phyloP scores from a whole-genome alignment of 169 alveolate species.

The Ophryocystis elektroscirrha region DNA sequence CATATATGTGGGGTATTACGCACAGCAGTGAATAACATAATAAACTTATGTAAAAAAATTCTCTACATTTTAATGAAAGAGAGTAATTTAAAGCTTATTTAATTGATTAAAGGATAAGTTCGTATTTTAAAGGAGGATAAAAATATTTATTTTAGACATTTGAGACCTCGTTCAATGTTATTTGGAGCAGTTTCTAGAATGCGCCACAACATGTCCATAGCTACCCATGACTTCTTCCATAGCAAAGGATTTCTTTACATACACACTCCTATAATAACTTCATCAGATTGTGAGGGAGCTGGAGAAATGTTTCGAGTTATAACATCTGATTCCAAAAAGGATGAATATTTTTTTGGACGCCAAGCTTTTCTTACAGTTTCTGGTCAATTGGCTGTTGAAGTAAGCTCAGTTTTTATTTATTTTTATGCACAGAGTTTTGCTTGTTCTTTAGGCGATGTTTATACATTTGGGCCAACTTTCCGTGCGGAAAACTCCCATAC shows the following conservation, averaged over 20 bases:
- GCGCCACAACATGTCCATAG: constrained; percentile 72
- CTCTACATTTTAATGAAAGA: not conserved
- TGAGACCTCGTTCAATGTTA: not conserved
- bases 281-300: constrained; percentile 99
- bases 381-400: constrained; percentile 64
- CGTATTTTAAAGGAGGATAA: not conserved
- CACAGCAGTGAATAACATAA: constrained; percentile 78
- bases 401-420: no score
- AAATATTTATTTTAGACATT: not conserved
- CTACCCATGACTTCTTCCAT: constrained; percentile 77
- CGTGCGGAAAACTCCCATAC: constrained; percentile 83
- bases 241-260: constrained; percentile 74
- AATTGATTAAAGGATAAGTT: not conserved
- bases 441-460: no score
- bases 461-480: constrained; percentile 90
- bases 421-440: no score
- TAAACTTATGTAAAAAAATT: constrained; percentile 44
- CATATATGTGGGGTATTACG: constrained; percentile 40
- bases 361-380: constrained; percentile 86
- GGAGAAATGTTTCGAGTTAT: constrained; percentile 95
- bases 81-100: not conserved
- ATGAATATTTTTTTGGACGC: constrained; percentile 75
- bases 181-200: constrained; percentile 37
- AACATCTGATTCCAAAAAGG: constrained; percentile 49
- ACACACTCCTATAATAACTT: constrained; percentile 91